Evolutionary conservation across 805 yeast species (phyloP).

Genomic region (Martiniozyma abietophila): DNA sequence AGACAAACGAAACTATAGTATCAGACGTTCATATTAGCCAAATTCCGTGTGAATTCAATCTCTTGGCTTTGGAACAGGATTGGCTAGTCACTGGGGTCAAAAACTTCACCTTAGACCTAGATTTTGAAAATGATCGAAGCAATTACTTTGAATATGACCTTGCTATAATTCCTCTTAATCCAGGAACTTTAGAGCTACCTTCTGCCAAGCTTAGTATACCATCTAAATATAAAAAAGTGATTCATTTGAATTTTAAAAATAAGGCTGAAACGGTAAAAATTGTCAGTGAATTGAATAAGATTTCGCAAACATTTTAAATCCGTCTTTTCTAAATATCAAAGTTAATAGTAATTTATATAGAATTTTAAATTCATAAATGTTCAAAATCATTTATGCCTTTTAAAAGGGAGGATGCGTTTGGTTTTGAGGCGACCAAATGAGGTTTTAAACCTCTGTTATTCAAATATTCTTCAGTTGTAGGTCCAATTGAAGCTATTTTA

Average conservation of each 20-base stretch:
- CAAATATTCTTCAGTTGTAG: conserved; percentile 72
- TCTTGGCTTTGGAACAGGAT: conserved; percentile 36
- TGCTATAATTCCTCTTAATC: conserved; percentile 60
- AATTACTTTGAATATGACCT: conserved; percentile 27
- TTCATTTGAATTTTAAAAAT: conserved; percentile 60
- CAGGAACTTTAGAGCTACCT: conserved; percentile 68
- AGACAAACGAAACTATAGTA: too few species aligned
- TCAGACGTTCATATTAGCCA: conserved; percentile 12
- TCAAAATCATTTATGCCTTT: conserved; percentile 25
- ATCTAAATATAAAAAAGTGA: conserved; percentile 28
- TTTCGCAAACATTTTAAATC: conserved; percentile 47
- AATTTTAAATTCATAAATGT: background rate
- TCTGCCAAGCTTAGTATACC: conserved; percentile 36
- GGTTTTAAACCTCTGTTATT: conserved; percentile 43
- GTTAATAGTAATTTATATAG: background rate
- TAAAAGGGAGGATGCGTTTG: conserved; percentile 55
- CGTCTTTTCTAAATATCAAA: background rate
- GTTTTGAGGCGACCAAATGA: conserved; percentile 57
- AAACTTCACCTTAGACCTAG: conserved; percentile 32
- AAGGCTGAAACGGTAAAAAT: conserved; percentile 62
- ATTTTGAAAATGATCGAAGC: conserved; percentile 10
- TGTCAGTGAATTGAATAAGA: conserved; percentile 57
- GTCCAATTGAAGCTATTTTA: conserved; percentile 79
- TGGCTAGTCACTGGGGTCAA: conserved; percentile 80
- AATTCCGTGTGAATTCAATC: conserved; percentile 18